Evolutionary conservation across 2,329 filamentous ascomycete species (phyloP), one percentile per base, ranked within the genome.

Genomic region (Penicillium janthinellum): DNA sequence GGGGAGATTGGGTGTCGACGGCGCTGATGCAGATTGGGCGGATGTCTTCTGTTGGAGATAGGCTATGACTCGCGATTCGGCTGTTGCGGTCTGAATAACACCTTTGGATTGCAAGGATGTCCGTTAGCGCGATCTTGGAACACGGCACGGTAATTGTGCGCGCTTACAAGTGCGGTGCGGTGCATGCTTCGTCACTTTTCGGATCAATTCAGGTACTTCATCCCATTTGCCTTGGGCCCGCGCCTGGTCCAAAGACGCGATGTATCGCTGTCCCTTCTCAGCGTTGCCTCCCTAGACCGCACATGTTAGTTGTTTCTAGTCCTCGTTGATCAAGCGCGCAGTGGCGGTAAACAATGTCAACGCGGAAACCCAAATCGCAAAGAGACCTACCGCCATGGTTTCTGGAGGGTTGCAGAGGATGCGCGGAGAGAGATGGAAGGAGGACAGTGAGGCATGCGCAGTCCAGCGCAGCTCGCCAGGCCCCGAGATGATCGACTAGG

Each of bases 171-270:
- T 86, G 76, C 91, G 86, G 62, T 90, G 86, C 42, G 92, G 89
- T 69, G 92, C 91, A 84, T 99, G 94, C 78, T 99, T 98, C 72
- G 90, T 90, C 71, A 98, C 85, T 79, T 99, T 99, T 75, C 94
- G 88, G 70, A 95, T 88, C 64, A 96, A 84, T 79, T 98, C 94
- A 28, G 91, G 91, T 34, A 98, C 85, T 34, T 90, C 87, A 67
- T 87, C 83, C 95, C 95, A 99, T 75, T 88, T 88, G 54, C 90
- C 92, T 71, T 94, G 88, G 77, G 92, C 96, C 71, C 95, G 90
- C 66, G 92, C 92, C 68, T 88, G 85, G 75, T 98, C 91, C 72
- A 99, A 86, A 77, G 88, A 86, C 73, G 86, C 84, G 67, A 96
- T 84, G 78, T 98, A 98, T 74, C 88, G 86, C 68, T 84, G 84